Conservation (phyloP, 2,329 filamentous ascomycete genomes). For the Cordyceps cicadae region DNA sequence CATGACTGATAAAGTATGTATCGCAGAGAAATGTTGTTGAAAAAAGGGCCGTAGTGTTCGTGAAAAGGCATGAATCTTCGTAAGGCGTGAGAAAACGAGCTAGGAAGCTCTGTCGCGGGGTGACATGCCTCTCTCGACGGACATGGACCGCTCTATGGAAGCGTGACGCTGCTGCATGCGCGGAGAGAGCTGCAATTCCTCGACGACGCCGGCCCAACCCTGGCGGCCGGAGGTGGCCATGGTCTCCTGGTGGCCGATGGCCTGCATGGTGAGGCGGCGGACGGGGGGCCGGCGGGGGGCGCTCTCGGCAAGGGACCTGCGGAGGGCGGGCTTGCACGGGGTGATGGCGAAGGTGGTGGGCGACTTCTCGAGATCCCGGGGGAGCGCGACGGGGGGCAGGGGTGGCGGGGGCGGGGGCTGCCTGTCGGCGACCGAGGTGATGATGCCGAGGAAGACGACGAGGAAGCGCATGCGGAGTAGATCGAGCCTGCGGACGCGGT, state of each 20-base stretch:
- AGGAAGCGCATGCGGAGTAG: constrained; percentile 57
- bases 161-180: constrained; percentile 53
- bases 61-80: not conserved
- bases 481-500: constrained; percentile 50
- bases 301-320: constrained; percentile 35
- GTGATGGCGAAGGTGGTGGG: constrained; percentile 18
- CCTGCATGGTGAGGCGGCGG: constrained; percentile 45
- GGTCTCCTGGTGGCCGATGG: constrained; percentile 44
- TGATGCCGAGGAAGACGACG: constrained; percentile 55
- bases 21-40: not conserved
- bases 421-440: constrained; percentile 32
- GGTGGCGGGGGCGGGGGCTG: constrained; percentile 24
- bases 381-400: constrained; percentile 15
- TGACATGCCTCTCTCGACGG: constrained; percentile 35
- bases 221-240: constrained; percentile 38
- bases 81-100: not conserved
- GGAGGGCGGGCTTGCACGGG: constrained; percentile 27
- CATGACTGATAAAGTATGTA: constrained; percentile 4
- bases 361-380: constrained; percentile 29
- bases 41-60: not conserved
- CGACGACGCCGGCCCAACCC: constrained; percentile 56
- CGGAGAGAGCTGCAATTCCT: constrained; percentile 54
- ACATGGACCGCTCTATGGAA: constrained; percentile 53
- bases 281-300: constrained; percentile 39
- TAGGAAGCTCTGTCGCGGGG: not conserved